Percentiles rank a stretch among this genome's conserved stretches.
These are phyloP conservation scores for Plenodomus biglobosus DNA, from an alignment of 2,329 filamentous ascomycete genomes.

Conservation along the genomic window DNA sequence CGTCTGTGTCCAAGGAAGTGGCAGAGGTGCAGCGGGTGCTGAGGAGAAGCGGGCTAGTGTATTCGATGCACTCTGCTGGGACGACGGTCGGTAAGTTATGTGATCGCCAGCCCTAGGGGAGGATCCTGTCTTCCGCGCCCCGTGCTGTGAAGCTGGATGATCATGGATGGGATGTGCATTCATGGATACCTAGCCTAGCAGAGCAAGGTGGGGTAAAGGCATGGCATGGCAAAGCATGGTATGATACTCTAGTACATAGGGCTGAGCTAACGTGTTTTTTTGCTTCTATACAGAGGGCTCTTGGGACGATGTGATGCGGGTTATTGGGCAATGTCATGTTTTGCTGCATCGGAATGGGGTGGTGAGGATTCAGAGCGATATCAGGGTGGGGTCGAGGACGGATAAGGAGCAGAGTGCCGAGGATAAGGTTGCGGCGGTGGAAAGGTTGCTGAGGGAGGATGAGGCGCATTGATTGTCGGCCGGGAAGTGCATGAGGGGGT, in stretches of 20 bases:
- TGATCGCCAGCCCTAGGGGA: background rate
- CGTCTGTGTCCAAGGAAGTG: conserved; percentile 65
- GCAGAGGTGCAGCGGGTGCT: conserved; percentile 86
- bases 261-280: conserved; percentile 5
- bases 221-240: too few relatives aligned
- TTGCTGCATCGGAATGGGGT: conserved; percentile 44
- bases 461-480: conserved; percentile 11
- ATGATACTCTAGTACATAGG: too few relatives aligned
- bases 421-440: conserved; percentile 72
- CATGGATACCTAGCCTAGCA: conserved; percentile 3
- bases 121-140: conserved; percentile 5
- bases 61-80: conserved; percentile 89
- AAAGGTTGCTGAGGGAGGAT: conserved; percentile 51
- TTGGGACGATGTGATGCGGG: conserved; percentile 82
- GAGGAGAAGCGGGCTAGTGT: conserved; percentile 75
- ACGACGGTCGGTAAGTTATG: conserved; percentile 78
- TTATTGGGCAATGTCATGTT: conserved; percentile 46
- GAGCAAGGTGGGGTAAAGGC: background rate
- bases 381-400: conserved; percentile 80
- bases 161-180: conserved; percentile 4
- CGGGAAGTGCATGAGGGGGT: background rate
- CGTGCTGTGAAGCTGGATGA: conserved; percentile 3
- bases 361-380: conserved; percentile 79
- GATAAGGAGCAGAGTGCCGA: conserved; percentile 81
- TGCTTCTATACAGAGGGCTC: conserved; percentile 66